Conservation (phyloP, 2,329 filamentous ascomycete species). For the Fusarium vanettenii region DNA sequence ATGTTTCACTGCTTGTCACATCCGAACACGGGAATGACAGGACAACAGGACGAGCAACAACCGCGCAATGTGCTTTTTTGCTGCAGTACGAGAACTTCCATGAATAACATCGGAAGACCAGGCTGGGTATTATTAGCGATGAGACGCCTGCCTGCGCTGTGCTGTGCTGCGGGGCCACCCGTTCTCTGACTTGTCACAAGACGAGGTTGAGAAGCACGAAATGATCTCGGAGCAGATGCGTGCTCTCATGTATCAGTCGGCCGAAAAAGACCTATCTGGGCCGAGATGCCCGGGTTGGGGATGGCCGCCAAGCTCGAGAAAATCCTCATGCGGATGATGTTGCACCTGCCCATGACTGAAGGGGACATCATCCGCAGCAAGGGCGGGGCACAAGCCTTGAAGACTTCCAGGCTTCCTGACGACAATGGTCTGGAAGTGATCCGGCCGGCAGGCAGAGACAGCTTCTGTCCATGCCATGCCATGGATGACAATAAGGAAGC, state of each 20-base stretch:
- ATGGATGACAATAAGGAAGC: slow-evolving; percentile 12
- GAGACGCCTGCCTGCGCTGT: not conserved
- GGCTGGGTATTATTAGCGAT: slow-evolving; percentile 10
- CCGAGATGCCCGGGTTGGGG: slow-evolving; percentile 30
- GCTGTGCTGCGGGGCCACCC: slow-evolving; percentile 2
- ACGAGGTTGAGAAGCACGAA: slow-evolving; percentile 9
- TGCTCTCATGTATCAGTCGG: slow-evolving; percentile 33
- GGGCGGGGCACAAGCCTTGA: slow-evolving; percentile 32
- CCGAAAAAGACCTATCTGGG: slow-evolving; percentile 37
- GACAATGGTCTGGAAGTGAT: slow-evolving; percentile 11
- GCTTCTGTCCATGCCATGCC: slow-evolving; percentile 7
- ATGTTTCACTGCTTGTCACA: slow-evolving; percentile 38
- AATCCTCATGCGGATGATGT: slow-evolving; percentile 24
- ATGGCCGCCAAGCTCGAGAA: slow-evolving; percentile 33
- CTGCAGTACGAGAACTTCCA: slow-evolving; percentile 19
- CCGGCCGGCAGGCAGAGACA: slow-evolving; percentile 21
- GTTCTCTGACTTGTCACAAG: slow-evolving; percentile 24
- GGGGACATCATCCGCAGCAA: slow-evolving; percentile 24
- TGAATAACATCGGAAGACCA: slow-evolving; percentile 3
- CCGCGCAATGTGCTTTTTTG: slow-evolving; percentile 6
- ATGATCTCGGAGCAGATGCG: slow-evolving; percentile 26
- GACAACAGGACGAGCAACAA: slow-evolving; percentile 16
- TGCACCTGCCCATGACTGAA: slow-evolving; percentile 23
- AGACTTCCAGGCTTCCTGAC: slow-evolving; percentile 18
- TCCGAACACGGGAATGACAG: slow-evolving; percentile 30